Conservation (phyloP, 2,329 filamentous ascomycete genomes). For the Fusarium sulawesiense region DNA sequence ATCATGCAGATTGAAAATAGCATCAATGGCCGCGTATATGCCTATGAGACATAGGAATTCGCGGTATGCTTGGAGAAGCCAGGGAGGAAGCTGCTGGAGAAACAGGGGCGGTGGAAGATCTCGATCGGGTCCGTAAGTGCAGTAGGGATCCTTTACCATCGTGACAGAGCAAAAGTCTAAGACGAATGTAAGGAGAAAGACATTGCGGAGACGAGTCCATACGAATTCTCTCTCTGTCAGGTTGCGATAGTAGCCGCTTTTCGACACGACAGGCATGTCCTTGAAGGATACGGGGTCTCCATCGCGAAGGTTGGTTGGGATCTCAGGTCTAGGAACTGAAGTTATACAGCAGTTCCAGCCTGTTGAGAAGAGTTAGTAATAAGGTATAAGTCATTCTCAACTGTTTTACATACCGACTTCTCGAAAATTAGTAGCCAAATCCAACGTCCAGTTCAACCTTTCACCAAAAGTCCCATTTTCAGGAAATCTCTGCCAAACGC, state of each 20-base stretch:
- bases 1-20: conserved; percentile 70
- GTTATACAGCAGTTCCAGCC: conserved; percentile 69
- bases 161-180: conserved; percentile 77
- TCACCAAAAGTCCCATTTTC: conserved; percentile 59
- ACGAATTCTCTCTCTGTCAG: conserved; percentile 59
- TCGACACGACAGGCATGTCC: conserved; percentile 56
- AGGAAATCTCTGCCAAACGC: conserved; percentile 71
- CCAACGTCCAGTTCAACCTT: conserved; percentile 66
- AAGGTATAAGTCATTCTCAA: background rate
- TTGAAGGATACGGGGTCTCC: conserved; percentile 56
- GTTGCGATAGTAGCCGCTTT: conserved; percentile 59
- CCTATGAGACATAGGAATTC: conserved; percentile 65
- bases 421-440: conserved; percentile 66
- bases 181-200: conserved; percentile 70
- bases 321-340: conserved; percentile 60
- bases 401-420: conserved; percentile 59
- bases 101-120: conserved; percentile 55
- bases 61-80: conserved; percentile 66
- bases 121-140: conserved; percentile 64
- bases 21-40: conserved; percentile 70
- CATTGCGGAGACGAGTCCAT: conserved; percentile 55
- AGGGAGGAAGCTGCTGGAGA: conserved; percentile 55
- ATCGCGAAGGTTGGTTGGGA: conserved; percentile 49
- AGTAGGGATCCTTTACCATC: conserved; percentile 84
- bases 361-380: conserved; percentile 4